phyloP scores from a whole-genome alignment of 2,329 filamentous ascomycete genomes.

The Colletotrichum liriopes region DNA sequence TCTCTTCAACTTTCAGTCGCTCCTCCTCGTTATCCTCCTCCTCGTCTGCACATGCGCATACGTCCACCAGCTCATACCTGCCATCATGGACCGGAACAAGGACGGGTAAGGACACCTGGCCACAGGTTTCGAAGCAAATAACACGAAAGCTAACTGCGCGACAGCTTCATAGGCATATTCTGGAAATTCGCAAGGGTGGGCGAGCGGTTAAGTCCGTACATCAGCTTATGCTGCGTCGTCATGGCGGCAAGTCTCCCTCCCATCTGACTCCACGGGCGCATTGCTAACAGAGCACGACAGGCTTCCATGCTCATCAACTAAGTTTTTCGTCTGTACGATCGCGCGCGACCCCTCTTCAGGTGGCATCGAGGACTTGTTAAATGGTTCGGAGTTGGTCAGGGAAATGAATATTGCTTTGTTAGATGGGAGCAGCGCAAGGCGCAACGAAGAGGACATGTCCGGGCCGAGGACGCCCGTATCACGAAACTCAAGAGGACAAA shows the following conservation, averaged over 20 bases:
- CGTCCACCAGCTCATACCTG: slow-evolving; percentile 89
- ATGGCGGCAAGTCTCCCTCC: slow-evolving; percentile 82
- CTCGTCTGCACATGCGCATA: slow-evolving; percentile 97
- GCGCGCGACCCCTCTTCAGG: slow-evolving; percentile 13
- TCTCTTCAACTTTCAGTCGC: slow-evolving; percentile 98
- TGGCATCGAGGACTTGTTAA: slow-evolving; percentile 25
- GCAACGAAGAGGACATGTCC: slow-evolving; percentile 3
- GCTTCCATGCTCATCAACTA: slow-evolving; percentile 38
- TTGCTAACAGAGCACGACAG: slow-evolving; percentile 17
- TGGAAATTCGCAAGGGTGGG: slow-evolving; percentile 97
- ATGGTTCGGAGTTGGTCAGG: slow-evolving; percentile 38
- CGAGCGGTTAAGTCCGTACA: slow-evolving; percentile 93
- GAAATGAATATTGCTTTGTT: slow-evolving; percentile 37
- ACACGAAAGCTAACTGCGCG: slow-evolving; percentile 5
- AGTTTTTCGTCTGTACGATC: slow-evolving; percentile 3
- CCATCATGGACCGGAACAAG: slow-evolving; percentile 93
- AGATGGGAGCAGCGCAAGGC: slow-evolving; percentile 28
- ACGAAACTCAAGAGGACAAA: slow-evolving; percentile 18
- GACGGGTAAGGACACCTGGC: slow-evolving; percentile 76
- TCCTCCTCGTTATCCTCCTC: slow-evolving; percentile 93
- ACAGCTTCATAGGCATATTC: slow-evolving; percentile 85
- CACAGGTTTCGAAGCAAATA: slow-evolving; percentile 29
- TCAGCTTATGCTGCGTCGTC: slow-evolving; percentile 91
- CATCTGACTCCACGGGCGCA: background rate
- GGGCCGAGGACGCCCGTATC: background rate